These are phyloP conservation scores for Auxenochlorella pyrenoidosa DNA, from an alignment of 139 green algal genomes.

Conservation along the genomic window DNA sequence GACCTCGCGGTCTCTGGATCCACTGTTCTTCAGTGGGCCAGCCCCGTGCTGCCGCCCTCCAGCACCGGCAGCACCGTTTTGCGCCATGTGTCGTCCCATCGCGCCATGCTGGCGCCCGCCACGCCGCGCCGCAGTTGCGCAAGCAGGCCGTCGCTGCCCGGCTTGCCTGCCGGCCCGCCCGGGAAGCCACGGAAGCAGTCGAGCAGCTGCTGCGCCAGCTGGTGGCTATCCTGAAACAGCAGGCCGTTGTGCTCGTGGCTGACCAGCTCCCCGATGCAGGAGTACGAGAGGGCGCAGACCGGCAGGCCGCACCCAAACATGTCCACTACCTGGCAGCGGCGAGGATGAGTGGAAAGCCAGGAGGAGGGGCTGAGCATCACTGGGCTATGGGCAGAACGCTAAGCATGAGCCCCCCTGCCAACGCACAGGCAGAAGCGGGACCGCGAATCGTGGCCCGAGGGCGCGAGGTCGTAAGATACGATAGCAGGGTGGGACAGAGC, in stretches of 20 bases:
- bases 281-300: conserved; percentile 86
- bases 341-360: neutral
- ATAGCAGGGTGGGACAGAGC: too few relatives aligned
- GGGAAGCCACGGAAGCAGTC: conserved; percentile 64
- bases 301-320: conserved; percentile 97
- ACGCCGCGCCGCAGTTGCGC: conserved; percentile 33
- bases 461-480: too few relatives aligned
- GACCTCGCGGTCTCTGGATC: too few relatives aligned
- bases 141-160: conserved; percentile 26
- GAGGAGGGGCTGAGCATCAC: too few relatives aligned
- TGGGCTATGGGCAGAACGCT: neutral
- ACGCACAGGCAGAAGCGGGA: too few relatives aligned
- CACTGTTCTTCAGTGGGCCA: too few relatives aligned
- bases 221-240: conserved; percentile 71
- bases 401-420: neutral
- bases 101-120: conserved; percentile 9
- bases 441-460: too few relatives aligned
- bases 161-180: neutral
- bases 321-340: conserved; percentile 91
- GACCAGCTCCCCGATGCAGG: conserved; percentile 89
- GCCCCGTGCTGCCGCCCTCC: neutral
- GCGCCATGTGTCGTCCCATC: conserved; percentile 59
- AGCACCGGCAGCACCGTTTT: conserved; percentile 52
- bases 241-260: conserved; percentile 75
- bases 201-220: conserved; percentile 74